A percentile compares a stretch with the other conserved stretches of the same genome.
Evolutionary conservation across 2,329 filamentous ascomycete genomes (phyloP).

Genomic region (Seiridium cupressi): DNA sequence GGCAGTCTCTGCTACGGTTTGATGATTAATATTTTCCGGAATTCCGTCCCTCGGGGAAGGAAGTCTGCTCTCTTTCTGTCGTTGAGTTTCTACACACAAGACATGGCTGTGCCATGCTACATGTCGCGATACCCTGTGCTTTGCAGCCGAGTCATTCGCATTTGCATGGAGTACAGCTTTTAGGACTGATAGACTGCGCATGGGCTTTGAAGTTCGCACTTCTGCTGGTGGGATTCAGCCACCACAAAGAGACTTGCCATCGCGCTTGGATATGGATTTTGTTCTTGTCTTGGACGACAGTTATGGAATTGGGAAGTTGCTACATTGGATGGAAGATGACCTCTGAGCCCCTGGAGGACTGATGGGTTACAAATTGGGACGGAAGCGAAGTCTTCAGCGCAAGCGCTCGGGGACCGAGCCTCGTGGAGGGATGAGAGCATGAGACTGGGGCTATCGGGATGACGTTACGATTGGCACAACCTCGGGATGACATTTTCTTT

Average conservation of each 20-base stretch:
- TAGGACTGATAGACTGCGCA: slow-evolving; percentile 27
- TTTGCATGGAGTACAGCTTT: slow-evolving; percentile 30
- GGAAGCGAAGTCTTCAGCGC: neutral
- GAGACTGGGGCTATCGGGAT: neutral
- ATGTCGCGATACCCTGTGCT: slow-evolving; percentile 29
- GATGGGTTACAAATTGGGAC: neutral
- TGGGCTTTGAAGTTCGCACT: slow-evolving; percentile 34
- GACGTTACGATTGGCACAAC: neutral
- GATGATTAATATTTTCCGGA: neutral
- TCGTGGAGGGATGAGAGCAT: neutral
- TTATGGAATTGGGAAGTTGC: slow-evolving; percentile 16
- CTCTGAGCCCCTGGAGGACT: neutral
- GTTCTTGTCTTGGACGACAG: slow-evolving; percentile 8
- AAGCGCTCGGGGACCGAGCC: neutral
- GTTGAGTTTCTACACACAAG: slow-evolving; percentile 21
- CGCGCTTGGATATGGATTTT: slow-evolving; percentile 1
- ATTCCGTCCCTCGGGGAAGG: slow-evolving; percentile 4
- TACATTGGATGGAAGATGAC: neutral
- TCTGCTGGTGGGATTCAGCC: slow-evolving; percentile 25
- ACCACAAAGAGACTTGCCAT: slow-evolving; percentile 10
- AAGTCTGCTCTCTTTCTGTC: slow-evolving; percentile 25
- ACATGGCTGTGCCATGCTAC: slow-evolving; percentile 29
- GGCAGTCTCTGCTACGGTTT: neutral
- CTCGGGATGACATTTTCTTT: neutral
- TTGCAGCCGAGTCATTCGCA: slow-evolving; percentile 27